Evolutionary conservation across 2,329 filamentous ascomycete genomes (phyloP).

Genomic region (Curvularia hawaiiensis): DNA sequence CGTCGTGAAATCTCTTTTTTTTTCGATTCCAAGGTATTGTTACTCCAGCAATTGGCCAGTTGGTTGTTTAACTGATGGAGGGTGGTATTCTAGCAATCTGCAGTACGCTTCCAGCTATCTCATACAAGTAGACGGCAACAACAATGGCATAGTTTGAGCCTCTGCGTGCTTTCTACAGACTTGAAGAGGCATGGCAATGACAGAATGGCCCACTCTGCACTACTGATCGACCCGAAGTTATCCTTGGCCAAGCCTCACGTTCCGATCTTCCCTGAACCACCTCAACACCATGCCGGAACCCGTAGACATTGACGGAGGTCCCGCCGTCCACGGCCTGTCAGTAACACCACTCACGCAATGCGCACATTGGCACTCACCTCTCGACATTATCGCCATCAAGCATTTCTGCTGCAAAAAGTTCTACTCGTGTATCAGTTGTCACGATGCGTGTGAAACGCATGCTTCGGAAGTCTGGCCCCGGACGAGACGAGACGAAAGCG

Average conservation of each 20-base stretch:
- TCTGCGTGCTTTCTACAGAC: not conserved
- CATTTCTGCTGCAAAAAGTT: conserved; percentile 45
- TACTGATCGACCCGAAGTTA: conserved; percentile 17
- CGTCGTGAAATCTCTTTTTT: conserved; percentile 15
- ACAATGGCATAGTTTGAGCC: not conserved
- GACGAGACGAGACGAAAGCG: conserved; percentile 24
- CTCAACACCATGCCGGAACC: conserved; percentile 12
- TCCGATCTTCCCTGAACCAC: conserved; percentile 1
- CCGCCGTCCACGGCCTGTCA: conserved; percentile 33
- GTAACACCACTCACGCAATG: conserved; percentile 42
- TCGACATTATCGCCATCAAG: conserved; percentile 47
- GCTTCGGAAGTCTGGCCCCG: conserved; percentile 29
- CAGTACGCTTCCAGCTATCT: not conserved
- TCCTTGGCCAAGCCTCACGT: conserved; percentile 28
- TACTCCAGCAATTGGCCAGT: not conserved
- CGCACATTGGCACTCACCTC: conserved; percentile 38
- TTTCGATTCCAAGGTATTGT: conserved; percentile 9
- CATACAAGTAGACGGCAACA: not conserved
- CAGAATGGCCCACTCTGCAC: conserved; percentile 19
- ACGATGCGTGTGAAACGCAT: conserved; percentile 37
- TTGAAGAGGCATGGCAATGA: conserved; percentile 6
- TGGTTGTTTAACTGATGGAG: not conserved
- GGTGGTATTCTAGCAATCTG: no score
- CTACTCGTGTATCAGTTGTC: conserved; percentile 46
- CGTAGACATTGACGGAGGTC: conserved; percentile 1